These are phyloP conservation scores for Hymenotorrendiella dingleyae DNA, from an alignment of 2,329 filamentous ascomycete genomes.

Conservation along the genomic window DNA sequence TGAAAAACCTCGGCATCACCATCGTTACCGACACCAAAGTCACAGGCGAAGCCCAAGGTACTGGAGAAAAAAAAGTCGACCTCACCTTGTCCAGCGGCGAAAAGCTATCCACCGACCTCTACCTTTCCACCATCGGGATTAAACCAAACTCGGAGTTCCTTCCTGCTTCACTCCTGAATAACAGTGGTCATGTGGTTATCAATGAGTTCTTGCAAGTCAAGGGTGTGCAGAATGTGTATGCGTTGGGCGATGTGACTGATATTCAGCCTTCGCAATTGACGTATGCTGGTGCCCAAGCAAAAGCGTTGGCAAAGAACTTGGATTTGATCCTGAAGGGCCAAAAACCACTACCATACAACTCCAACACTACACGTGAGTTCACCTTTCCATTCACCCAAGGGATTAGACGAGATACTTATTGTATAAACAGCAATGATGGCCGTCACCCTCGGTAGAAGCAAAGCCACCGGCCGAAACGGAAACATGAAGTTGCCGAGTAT, in stretches of 20 bases:
- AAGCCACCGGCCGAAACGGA: slow-evolving; percentile 20
- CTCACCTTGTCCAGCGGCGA: slow-evolving; percentile 42
- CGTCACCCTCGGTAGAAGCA: slow-evolving; percentile 23
- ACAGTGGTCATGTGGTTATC: slow-evolving; percentile 40
- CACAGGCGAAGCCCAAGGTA: slow-evolving; percentile 31
- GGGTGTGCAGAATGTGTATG: slow-evolving; percentile 31
- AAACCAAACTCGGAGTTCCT: slow-evolving; percentile 50
- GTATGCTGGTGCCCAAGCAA: slow-evolving; percentile 17
- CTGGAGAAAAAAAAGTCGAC: slow-evolving; percentile 41
- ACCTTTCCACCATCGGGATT: slow-evolving; percentile 50
- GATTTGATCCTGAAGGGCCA: slow-evolving; percentile 22
- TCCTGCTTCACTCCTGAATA: slow-evolving; percentile 38
- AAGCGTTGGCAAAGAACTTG: slow-evolving; percentile 22
- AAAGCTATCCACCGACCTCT: slow-evolving; percentile 47
- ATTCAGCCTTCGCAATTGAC: slow-evolving; percentile 20
- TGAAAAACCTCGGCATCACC: slow-evolving; percentile 47
- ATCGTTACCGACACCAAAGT: slow-evolving; percentile 41
- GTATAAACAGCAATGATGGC: slow-evolving; percentile 17
- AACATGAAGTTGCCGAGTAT: slow-evolving; percentile 23
- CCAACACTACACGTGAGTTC: slow-evolving; percentile 15
- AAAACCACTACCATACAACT: slow-evolving; percentile 18
- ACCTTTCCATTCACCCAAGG: background rate
- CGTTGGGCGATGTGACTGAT: slow-evolving; percentile 23
- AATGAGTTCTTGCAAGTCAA: slow-evolving; percentile 47
- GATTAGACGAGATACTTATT: background rate